Percentiles rank a stretch among this genome's conserved stretches.
Evolutionary conservation across 1,139 yeast genomes (phyloP).

Genomic region (Chernovozyma aurita): DNA sequence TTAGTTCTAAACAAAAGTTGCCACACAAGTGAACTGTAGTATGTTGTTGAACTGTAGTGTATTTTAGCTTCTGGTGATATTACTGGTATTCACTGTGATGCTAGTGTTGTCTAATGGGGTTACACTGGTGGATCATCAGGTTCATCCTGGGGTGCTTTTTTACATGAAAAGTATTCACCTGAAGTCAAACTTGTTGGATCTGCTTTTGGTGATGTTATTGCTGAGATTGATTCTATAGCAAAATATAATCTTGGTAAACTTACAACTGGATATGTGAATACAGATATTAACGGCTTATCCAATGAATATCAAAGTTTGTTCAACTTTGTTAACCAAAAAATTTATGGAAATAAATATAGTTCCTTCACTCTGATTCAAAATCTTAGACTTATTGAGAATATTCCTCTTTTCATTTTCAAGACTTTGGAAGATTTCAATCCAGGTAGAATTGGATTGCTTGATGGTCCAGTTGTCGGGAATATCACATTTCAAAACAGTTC

Average conservation of each 20-base stretch:
- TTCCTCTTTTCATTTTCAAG: background rate
- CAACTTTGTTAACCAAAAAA: slow-evolving; percentile 5
- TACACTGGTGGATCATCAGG: slow-evolving; percentile 23
- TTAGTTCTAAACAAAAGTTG: no score
- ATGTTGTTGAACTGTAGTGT: no score
- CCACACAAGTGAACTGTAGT: no score
- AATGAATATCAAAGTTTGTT: slow-evolving; percentile 24
- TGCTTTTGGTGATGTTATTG: slow-evolving; percentile 13
- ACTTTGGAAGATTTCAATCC: background rate
- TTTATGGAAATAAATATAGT: slow-evolving; percentile 2
- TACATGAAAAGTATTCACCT: slow-evolving; percentile 21
- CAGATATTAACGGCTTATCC: slow-evolving; percentile 23
- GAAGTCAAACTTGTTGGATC: slow-evolving; percentile 15
- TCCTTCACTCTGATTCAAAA: slow-evolving; percentile 1
- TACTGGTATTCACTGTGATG: slow-evolving; percentile 14
- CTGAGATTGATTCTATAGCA: slow-evolving; percentile 17
- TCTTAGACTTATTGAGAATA: slow-evolving; percentile 8
- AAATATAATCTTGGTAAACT: slow-evolving; percentile 18
- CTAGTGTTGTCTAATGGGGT: slow-evolving; percentile 17
- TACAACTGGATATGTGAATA: slow-evolving; percentile 23
- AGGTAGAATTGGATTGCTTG: slow-evolving; percentile 3
- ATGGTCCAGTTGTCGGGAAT: slow-evolving; percentile 9
- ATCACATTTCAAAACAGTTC: slow-evolving; percentile 7
- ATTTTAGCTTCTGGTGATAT: slow-evolving; percentile 11
- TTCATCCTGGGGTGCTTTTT: slow-evolving; percentile 18